Evolutionary conservation across 2,329 filamentous ascomycete genomes (phyloP), one percentile per base, ranked within the genome.

Genomic region (Neophaeococcomyces aloes): DNA sequence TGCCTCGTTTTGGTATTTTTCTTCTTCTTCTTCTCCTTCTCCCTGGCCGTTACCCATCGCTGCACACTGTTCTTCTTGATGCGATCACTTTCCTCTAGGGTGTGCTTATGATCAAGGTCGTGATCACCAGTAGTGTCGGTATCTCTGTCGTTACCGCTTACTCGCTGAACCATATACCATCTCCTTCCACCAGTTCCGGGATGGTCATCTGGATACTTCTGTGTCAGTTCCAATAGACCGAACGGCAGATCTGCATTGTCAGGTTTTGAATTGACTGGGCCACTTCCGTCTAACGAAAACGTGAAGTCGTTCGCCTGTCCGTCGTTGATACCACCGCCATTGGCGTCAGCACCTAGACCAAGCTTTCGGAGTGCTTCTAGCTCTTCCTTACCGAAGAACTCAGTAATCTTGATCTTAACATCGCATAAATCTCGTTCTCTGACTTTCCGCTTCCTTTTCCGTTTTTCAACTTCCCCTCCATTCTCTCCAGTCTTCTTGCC

Each of bases 341-440:
- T 34, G 55, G 50, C 10, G 53, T 42, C 21, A 44, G 40, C 18
- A 52, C 53, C 41, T 8, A 44, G 25, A 6, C 41, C 41, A 11
- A 44, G 25, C 34, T 38, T 44, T 8, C 41, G 23, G 2, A 44
- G 34, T 14, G 41, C 23, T 21, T 44, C 41, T 32, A 44, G 13
- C 15, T 59, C 51, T 0, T 59, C 65, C 29, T 72, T 75, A 7
- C 80, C 75, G 42, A 82, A 81, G 63, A 84, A 85, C 61, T 88
- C 83, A 2, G 82, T 86, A 47, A 88, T 85, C 61, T 87, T 88
- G 60, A 88, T 86, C 64, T 88, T 88, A 51, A 88, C 83, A 60
- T 88, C 83, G 59, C 84, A 89, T n/a, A 87, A 70, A 63, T 87
- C 81, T 10, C 81, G 72, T 60, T 84, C 78, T 32, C 84, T 71